phyloP scores from a whole-genome alignment of 768 basidiomycete species.

The Tylopilus cervinicoccineus region DNA sequence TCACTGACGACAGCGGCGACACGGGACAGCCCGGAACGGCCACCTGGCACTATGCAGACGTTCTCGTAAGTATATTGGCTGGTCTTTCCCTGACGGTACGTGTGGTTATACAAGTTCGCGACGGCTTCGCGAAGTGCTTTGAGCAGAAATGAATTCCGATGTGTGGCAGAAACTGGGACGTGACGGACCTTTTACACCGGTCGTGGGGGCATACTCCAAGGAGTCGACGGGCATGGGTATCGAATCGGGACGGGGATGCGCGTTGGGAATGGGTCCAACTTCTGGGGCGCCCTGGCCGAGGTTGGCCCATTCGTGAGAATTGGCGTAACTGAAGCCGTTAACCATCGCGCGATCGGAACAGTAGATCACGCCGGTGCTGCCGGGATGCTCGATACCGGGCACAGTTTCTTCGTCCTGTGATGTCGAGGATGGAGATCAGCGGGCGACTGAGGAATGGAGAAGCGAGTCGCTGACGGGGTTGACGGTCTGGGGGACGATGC shows the following conservation, averaged over 20 bases:
- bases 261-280: slow-evolving; percentile 78
- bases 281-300: slow-evolving; percentile 93
- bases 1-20: slow-evolving; percentile 90
- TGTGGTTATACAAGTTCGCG: slow-evolving; percentile 83
- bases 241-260: slow-evolving; percentile 58
- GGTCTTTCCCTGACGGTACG: slow-evolving; percentile 74
- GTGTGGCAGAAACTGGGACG: not conserved
- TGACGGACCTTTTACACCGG: slow-evolving; percentile 73
- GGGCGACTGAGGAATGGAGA: not conserved
- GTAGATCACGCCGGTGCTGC: slow-evolving; percentile 66
- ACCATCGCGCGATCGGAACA: slow-evolving; percentile 94
- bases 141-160: slow-evolving; percentile 3
- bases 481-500: slow-evolving; percentile 60
- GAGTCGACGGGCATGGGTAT: slow-evolving; percentile 68
- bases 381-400: slow-evolving; percentile 81
- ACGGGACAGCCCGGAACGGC: slow-evolving; percentile 84
- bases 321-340: slow-evolving; percentile 83
- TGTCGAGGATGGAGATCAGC: slow-evolving; percentile 2
- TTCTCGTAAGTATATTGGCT: slow-evolving; percentile 92
- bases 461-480: slow-evolving; percentile 50
- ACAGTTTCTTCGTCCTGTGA: slow-evolving; percentile 81
- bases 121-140: slow-evolving; percentile 83
- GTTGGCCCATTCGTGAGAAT: slow-evolving; percentile 80
- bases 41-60: slow-evolving; percentile 93
- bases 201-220: slow-evolving; percentile 89